These are phyloP conservation scores for Daucus carota DNA, from an alignment of 129 eudicot species.

Conservation along the genomic window DNA sequence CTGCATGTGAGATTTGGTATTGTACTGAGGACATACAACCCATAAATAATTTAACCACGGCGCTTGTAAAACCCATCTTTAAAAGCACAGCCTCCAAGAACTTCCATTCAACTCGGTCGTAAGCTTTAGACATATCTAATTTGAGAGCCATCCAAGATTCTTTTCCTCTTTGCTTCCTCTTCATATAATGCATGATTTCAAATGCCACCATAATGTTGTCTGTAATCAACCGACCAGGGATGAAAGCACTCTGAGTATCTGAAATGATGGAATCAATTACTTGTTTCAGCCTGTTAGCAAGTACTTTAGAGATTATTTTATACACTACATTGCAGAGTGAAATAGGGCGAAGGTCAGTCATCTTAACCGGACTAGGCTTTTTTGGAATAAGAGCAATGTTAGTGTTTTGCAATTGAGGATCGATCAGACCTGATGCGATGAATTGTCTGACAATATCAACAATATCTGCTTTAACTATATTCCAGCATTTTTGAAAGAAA, in stretches of 20 bases:
- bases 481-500: too few relatives aligned
- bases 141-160: neutral
- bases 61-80: neutral
- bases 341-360: neutral
- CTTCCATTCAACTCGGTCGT: neutral
- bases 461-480: neutral
- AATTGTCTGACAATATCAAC: neutral
- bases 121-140: neutral
- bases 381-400: neutral
- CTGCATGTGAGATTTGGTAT: too few relatives aligned
- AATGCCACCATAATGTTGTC: neutral
- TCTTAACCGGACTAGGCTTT: neutral
- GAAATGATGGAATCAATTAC: too few relatives aligned
- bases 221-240: neutral
- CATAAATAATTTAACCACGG: too few relatives aligned
- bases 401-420: neutral
- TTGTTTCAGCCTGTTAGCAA: too few relatives aligned
- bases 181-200: neutral
- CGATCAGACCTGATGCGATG: accelerated
- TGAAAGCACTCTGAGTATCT: neutral
- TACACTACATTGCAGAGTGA: neutral
- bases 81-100: neutral
- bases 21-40: neutral
- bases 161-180: neutral
- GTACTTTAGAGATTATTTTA: too few relatives aligned